Base-by-base conservation (phyloP, 768 basidiomycete species). In the Naematelia aurantialba region DNA sequence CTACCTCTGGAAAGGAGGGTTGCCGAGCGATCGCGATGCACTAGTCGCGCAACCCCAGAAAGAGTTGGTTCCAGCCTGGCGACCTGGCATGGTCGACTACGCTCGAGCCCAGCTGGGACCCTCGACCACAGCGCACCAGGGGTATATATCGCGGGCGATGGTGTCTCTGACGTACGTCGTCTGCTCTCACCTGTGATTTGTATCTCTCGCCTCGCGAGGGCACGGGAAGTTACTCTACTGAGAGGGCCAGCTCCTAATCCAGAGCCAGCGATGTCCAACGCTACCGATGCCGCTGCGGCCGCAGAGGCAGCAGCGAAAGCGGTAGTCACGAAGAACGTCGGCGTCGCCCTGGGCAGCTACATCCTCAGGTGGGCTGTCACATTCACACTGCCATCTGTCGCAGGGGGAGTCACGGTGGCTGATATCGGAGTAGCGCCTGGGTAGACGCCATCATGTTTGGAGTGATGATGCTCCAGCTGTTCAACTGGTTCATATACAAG, bases 241-340 rank as follows among this genome's bases (percentile, higher is more conserved):
- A 17, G 34, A 39, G 17, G 17, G 17, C 8, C 34, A 39, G 8
- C 34, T 39, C 17, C 34, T 39, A n/a, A n/a, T 17, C 34, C 34
- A 8, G 8, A 39, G 17, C 17, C 34, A 17, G 34, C 24, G 30
- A 53, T 55, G 47, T 51, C 31, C 34, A 46, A 29, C 51, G 42
- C 52, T 54, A 31, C 39, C 1, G 31, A 55, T 17, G 25, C 54
- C 27, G 31, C 39, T 5, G 24, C 22, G 21, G 42, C 39, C 5
- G 54, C 39, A 13, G 54, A 55, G 44, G 44, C 54, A 13, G 54
- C 54, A 2, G 54, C 54, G 12, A 55, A 55, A 45, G 44, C 44
- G n/a, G 10, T 17, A 3, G 25, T 44, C 54, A 22, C 44, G 1
- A 44, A 13, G 24, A 55, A 46, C 27, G 34, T 26, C 25, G 54